These are phyloP conservation scores for Trichomonascaceae sp. DNA, from an alignment of 1,139 yeast genomes.

Conservation along the genomic window DNA sequence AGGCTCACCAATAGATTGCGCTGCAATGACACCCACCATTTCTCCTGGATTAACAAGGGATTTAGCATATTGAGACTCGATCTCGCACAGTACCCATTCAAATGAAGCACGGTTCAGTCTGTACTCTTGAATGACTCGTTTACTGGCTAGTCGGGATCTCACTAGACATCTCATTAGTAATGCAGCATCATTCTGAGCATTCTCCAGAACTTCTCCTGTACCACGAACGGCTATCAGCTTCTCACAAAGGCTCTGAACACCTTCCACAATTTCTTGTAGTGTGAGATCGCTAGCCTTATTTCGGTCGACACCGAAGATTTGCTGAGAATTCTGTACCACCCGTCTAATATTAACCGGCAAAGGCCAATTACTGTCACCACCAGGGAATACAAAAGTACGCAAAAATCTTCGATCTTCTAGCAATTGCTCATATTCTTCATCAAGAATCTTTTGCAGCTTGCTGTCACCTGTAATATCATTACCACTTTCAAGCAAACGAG, in stretches of 20 bases:
- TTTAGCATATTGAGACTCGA: slow-evolving; percentile 88
- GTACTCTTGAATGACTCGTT: slow-evolving; percentile 88
- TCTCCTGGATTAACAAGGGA: slow-evolving; percentile 98
- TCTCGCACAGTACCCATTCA: slow-evolving; percentile 93
- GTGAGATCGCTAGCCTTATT: slow-evolving; percentile 86
- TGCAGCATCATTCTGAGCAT: slow-evolving; percentile 92
- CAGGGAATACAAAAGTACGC: slow-evolving; percentile 75
- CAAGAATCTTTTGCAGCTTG: slow-evolving; percentile 71
- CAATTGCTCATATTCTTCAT: slow-evolving; percentile 77
- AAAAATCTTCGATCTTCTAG: slow-evolving; percentile 69
- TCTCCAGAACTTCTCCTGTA: slow-evolving; percentile 59
- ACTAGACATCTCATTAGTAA: slow-evolving; percentile 83
- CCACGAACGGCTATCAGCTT: slow-evolving; percentile 81
- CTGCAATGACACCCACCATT: slow-evolving; percentile 99
- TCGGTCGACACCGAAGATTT: slow-evolving; percentile 89
- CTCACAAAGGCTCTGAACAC: slow-evolving; percentile 64
- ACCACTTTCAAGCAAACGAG: slow-evolving; percentile 78
- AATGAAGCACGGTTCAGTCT: slow-evolving; percentile 79
- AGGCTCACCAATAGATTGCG: slow-evolving; percentile 99
- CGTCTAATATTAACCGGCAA: slow-evolving; percentile 96
- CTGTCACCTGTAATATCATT: slow-evolving; percentile 88
- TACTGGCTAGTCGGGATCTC: slow-evolving; percentile 84
- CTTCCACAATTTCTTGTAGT: slow-evolving; percentile 67
- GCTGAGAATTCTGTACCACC: slow-evolving; percentile 94
- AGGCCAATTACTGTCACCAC: slow-evolving; percentile 97